Evolutionary conservation across 2,329 filamentous ascomycete genomes (phyloP).

Genomic region (Talaromyces pinophilus): DNA sequence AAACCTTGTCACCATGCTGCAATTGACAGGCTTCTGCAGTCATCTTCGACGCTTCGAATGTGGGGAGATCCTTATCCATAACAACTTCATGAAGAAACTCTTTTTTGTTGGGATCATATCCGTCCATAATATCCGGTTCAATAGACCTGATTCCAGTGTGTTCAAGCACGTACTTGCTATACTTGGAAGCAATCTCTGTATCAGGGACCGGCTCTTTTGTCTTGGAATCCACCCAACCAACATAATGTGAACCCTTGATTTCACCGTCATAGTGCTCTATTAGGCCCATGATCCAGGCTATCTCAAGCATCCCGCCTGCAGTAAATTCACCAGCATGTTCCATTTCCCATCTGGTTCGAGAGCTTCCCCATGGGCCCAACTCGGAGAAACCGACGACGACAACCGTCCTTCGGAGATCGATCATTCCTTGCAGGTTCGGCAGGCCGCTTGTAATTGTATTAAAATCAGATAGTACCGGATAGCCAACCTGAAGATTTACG

Average conservation of each 20-base stretch:
- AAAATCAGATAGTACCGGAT: conserved; percentile 56
- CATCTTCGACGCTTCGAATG: conserved; percentile 99
- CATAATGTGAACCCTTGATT: conserved; percentile 89
- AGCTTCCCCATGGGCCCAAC: conserved; percentile 94
- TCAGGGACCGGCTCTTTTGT: conserved; percentile 89
- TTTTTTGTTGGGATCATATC: conserved; percentile 87
- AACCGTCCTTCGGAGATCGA: conserved; percentile 95
- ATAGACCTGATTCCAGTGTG: conserved; percentile 97
- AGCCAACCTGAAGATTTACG: conserved; percentile 79
- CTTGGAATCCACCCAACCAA: conserved; percentile 94
- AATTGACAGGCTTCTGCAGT: conserved; percentile 92
- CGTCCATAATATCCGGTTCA: conserved; percentile 91
- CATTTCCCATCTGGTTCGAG: conserved; percentile 98
- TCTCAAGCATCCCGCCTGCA: conserved; percentile 94
- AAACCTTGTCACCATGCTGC: conserved; percentile 87
- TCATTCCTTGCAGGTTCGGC: conserved; percentile 97
- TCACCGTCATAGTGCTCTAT: conserved; percentile 99
- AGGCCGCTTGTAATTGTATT: conserved; percentile 53
- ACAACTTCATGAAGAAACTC: conserved; percentile 96
- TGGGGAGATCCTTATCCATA: conserved; percentile 93
- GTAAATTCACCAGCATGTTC: conserved; percentile 95
- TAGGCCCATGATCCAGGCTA: conserved; percentile 99
- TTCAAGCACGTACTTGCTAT: conserved; percentile 93
- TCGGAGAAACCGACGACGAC: conserved; percentile 97
- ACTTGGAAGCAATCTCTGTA: conserved; percentile 61